Evolutionary conservation across 306 rosid species (phyloP).

Genomic region (Glycyrrhiza uralensis): DNA sequence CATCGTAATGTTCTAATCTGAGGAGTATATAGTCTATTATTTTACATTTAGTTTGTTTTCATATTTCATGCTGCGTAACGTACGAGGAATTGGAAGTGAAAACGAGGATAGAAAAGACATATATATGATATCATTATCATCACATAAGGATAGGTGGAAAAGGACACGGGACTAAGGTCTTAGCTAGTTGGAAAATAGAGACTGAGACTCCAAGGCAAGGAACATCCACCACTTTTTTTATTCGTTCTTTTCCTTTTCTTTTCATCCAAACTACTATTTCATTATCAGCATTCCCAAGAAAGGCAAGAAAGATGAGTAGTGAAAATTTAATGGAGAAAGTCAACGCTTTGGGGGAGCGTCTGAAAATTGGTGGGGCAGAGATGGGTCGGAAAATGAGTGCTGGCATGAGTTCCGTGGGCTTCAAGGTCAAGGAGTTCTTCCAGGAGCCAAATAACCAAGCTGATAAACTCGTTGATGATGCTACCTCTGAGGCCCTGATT

Average conservation of each 20-base stretch:
- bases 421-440: slow-evolving; percentile 82
- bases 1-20: no score
- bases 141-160: not conserved
- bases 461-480: slow-evolving; percentile 70
- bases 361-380: slow-evolving; percentile 75
- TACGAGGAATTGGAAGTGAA: slow-evolving; percentile 10
- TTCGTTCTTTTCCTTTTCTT: not conserved
- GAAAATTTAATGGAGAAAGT: slow-evolving; percentile 88
- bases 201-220: slow-evolving; percentile 32
- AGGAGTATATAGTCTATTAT: no score
- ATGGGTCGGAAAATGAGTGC: slow-evolving; percentile 82
- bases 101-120: no score
- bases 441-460: slow-evolving; percentile 70
- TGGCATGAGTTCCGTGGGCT: slow-evolving; percentile 77
- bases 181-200: no score
- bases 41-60: slow-evolving; percentile 13
- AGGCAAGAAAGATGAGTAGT: slow-evolving; percentile 27
- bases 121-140: no score
- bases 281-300: no score
- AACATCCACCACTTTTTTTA: not conserved
- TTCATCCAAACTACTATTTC: not conserved
- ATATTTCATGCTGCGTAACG: slow-evolving; percentile 8
- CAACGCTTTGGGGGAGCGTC: slow-evolving; percentile 76
- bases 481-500: slow-evolving; percentile 77
- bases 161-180: not conserved